These are phyloP conservation scores for Coccomyxa sp. DNA, from an alignment of 139 green algal genomes.

Conservation along the genomic window DNA sequence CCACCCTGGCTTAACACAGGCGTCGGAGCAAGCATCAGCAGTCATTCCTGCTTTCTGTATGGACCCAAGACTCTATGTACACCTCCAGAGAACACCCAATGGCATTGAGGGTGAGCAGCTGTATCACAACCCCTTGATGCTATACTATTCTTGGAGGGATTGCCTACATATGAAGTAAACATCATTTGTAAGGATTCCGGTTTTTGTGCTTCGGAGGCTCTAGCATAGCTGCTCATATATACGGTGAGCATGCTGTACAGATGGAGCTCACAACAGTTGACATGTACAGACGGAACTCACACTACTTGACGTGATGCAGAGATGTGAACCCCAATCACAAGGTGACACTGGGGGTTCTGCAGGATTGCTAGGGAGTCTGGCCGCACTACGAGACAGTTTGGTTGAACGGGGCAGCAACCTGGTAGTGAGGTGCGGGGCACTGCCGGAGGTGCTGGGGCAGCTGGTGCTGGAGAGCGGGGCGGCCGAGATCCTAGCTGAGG, in stretches of 20 bases:
- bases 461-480: slow-evolving; percentile 21
- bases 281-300: too few relatives aligned
- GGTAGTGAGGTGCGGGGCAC: slow-evolving; percentile 39
- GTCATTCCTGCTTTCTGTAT: slow-evolving; percentile 57
- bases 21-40: background rate
- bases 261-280: too few relatives aligned
- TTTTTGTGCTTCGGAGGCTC: too few relatives aligned
- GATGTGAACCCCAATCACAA: background rate
- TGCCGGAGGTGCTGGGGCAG: slow-evolving; percentile 25
- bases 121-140: too few relatives aligned
- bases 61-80: slow-evolving; percentile 30
- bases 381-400: slow-evolving; percentile 36
- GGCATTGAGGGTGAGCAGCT: slow-evolving; percentile 27
- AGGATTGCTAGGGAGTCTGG: slow-evolving; percentile 38
- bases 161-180: too few relatives aligned
- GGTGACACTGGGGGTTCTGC: background rate
- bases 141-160: too few relatives aligned
- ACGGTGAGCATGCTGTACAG: too few relatives aligned
- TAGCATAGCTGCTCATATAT: too few relatives aligned
- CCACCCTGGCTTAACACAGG: slow-evolving; percentile 59
- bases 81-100: slow-evolving; percentile 25
- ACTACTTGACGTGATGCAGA: too few relatives aligned
- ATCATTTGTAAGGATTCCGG: too few relatives aligned
- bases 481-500: slow-evolving; percentile 43
- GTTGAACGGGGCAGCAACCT: slow-evolving; percentile 44